Evolutionary conservation across 805 yeast genomes (phyloP).

Genomic region (Metschnikowia cubensis): DNA sequence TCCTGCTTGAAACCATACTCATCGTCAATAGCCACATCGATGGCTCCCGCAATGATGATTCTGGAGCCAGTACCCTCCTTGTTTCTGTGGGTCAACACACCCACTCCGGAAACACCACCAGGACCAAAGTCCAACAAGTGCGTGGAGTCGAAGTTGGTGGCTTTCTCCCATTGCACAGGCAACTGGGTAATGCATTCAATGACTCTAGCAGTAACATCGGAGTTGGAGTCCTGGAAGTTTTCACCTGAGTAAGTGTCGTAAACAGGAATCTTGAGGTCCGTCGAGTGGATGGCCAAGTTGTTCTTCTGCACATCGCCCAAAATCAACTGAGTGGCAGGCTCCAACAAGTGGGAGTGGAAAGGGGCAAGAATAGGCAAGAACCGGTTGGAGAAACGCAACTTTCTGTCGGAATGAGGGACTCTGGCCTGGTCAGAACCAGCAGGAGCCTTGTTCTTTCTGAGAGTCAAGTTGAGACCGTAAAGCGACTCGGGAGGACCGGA

Average conservation of each 20-base stretch:
- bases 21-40: constrained; percentile 64
- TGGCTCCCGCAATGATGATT: constrained; percentile 87
- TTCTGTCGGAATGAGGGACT: constrained; percentile 90
- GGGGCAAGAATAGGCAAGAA: constrained; percentile 95
- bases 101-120: constrained; percentile 96
- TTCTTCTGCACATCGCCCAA: constrained; percentile 53
- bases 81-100: constrained; percentile 93
- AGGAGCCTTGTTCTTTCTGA: constrained; percentile 93
- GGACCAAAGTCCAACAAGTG: constrained; percentile 98
- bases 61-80: constrained; percentile 98
- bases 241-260: constrained; percentile 84
- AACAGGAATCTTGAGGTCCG: constrained; percentile 75
- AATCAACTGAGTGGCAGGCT: constrained; percentile 65
- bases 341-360: constrained; percentile 87
- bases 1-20: constrained; percentile 97
- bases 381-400: constrained; percentile 86
- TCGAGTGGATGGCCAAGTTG: constrained; percentile 51
- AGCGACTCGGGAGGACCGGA: constrained; percentile 98
- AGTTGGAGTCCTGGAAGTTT: constrained; percentile 53
- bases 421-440: constrained; percentile 93
- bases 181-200: constrained; percentile 80
- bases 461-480: constrained; percentile 87
- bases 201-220: constrained; percentile 60
- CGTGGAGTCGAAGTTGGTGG: constrained; percentile 77
- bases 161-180: constrained; percentile 92